These are phyloP conservation scores for Hymenoscyphus salicellus DNA, from an alignment of 2,329 filamentous ascomycete species.

Conservation along the genomic window DNA sequence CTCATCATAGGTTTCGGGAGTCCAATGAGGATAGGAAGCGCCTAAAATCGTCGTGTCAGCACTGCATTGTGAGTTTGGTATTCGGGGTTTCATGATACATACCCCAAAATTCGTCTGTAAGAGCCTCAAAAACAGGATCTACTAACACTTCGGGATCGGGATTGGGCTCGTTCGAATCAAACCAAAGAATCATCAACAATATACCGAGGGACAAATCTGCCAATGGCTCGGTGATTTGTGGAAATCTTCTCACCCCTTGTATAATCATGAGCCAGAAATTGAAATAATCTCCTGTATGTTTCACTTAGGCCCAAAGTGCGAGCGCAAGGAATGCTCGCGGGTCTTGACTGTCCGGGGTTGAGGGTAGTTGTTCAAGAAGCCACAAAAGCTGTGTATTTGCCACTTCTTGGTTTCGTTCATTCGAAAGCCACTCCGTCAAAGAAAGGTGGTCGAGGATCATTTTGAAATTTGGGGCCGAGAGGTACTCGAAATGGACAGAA, in stretches of 20 bases:
- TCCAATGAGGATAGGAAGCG: not conserved
- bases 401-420: no score
- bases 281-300: not conserved
- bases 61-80: not conserved
- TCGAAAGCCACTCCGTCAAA: no score
- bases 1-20: not conserved
- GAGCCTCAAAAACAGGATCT: no score
- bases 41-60: not conserved
- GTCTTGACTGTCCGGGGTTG: not conserved
- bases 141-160: no score
- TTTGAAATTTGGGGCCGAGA: no score
- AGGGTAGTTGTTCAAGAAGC: not conserved
- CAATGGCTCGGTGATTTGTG: not conserved
- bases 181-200: not conserved
- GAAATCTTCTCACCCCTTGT: not conserved
- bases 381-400: not conserved
- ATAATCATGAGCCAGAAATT: not conserved
- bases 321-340: not conserved
- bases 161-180: no score
- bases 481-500: no score
- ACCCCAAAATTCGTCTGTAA: no score
- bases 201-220: not conserved
- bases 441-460: no score
- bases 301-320: no score
- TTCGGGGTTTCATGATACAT: no score